phyloP scores from a whole-genome alignment of 129 eudicot species.

The Glebionis coronaria region DNA sequence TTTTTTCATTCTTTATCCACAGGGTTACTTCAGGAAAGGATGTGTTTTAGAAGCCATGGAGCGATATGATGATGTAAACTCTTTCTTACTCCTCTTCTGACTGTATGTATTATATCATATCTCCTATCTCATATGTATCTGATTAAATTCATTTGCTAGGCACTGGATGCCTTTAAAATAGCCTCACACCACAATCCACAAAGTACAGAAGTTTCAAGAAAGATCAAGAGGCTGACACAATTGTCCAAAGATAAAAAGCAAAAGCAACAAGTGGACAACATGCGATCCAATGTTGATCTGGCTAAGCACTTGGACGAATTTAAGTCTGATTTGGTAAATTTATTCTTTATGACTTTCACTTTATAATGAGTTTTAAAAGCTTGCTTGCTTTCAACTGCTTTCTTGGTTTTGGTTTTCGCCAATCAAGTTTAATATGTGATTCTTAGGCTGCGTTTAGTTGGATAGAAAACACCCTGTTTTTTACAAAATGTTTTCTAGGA shows the following conservation, averaged over 20 bases:
- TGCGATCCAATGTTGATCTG: conserved; percentile 82
- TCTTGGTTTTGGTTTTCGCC: neutral
- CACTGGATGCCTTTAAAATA: conserved; percentile 67
- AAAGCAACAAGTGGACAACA: conserved; percentile 65
- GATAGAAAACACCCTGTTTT: too few relatives aligned
- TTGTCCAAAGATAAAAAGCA: conserved; percentile 73
- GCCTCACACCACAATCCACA: conserved; percentile 80
- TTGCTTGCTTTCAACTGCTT: too few relatives aligned
- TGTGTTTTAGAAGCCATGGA: conserved; percentile 96
- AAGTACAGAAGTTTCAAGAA: conserved; percentile 89
- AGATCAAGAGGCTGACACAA: conserved; percentile 77
- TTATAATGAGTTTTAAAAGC: neutral
- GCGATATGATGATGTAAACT: conserved; percentile 77
- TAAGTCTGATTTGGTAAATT: conserved; percentile 71
- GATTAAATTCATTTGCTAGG: conserved; percentile 41
- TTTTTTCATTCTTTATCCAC: too few relatives aligned
- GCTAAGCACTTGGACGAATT: conserved; percentile 65
- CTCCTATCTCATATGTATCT: neutral
- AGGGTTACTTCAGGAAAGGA: conserved; percentile 99
- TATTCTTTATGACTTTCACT: neutral
- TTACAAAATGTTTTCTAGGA: too few relatives aligned
- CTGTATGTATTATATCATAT: too few relatives aligned
- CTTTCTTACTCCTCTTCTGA: conserved; percentile 4
- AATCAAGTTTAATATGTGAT: neutral
- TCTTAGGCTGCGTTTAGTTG: too few relatives aligned